Base-by-base conservation (phyloP, 805 yeast species). In the Candida gorgasii region DNA sequence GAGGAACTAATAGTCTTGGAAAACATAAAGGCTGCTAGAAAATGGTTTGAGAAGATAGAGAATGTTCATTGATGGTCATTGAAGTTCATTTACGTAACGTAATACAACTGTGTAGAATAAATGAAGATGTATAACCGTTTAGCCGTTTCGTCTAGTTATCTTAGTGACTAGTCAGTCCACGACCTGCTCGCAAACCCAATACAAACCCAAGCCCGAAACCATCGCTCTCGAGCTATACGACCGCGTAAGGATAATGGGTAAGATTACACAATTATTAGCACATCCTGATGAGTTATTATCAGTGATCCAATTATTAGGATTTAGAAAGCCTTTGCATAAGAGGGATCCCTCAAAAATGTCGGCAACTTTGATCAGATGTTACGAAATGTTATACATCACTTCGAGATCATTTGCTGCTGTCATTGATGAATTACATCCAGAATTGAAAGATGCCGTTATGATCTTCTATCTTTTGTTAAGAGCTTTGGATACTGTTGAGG, bases 321-420 rank as follows among this genome's bases (percentile, higher is more conserved):
- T 82, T 65, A 77, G 86, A 54, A 64, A 73, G 47, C 69, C 79
- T 2, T 51, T 72, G 19, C 79, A 75, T 58, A 80, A 85, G 3
- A 60, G 76, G 14, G 73, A 73, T 34, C 63, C 61, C 8, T 44
- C 62, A 4, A 51, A 47, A 2, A 52, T 52, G 36, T 33, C 65
- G 5, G 37, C 42, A 2, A 47, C 59, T 17, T 66, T 84, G 51
- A 65, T 60, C 46, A 69, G 77, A 62, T 89, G 97, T 61, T 88
- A 82, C 59, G 73, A 78, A 46, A 69, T 89, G 46, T 70, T 93
- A 46, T 65, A 69, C 23, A 44, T 65, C 44, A 86, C 98, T 0
- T 90, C 97, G 12, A 78, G 99, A 49, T 89, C 97, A 3, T 93
- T 93, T 61, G 89, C 85, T n/a, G 88, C 95, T 0, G 99, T 93